Evolutionary conservation across 306 rosid genomes (phyloP).

Genomic region (Cucumis melo): DNA sequence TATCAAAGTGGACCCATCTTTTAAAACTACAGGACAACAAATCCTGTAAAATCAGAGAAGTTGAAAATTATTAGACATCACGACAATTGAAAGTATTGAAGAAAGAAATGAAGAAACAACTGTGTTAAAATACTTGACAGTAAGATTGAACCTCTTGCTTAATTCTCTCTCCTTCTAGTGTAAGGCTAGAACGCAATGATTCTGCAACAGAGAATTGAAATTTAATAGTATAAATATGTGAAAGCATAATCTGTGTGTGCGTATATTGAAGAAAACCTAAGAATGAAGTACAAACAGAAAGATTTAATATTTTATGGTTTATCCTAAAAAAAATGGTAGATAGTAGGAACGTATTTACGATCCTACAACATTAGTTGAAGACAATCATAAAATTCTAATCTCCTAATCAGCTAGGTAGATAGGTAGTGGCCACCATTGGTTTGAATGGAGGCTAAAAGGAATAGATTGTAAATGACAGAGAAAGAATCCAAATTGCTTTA

Average conservation of each 20-base stretch:
- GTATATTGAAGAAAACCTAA: neutral
- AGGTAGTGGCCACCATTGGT: neutral
- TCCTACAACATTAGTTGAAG: neutral
- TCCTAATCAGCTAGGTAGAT: neutral
- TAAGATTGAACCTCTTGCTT: constrained; percentile 18
- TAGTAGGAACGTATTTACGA: neutral
- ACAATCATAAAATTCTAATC: neutral
- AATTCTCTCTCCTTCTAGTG: constrained; percentile 13
- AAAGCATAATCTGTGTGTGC: neutral
- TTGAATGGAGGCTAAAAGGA: neutral
- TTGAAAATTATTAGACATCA: neutral
- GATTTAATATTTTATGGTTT: neutral
- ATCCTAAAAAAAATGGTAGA: neutral
- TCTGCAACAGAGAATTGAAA: constrained; percentile 13
- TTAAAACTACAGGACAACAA: neutral
- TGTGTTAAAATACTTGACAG: neutral
- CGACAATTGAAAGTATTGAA: too few species aligned
- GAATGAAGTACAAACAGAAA: neutral
- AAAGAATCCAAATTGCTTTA: neutral
- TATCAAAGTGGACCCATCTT: neutral
- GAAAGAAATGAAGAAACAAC: neutral
- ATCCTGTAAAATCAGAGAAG: neutral
- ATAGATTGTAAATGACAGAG: neutral
- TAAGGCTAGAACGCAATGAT: constrained; percentile 10
- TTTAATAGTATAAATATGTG: neutral